A percentile compares a stretch with the other conserved stretches of the same genome.
Evolutionary conservation across 768 basidiomycete species (phyloP).

Genomic region (Exidia glandulosa): DNA sequence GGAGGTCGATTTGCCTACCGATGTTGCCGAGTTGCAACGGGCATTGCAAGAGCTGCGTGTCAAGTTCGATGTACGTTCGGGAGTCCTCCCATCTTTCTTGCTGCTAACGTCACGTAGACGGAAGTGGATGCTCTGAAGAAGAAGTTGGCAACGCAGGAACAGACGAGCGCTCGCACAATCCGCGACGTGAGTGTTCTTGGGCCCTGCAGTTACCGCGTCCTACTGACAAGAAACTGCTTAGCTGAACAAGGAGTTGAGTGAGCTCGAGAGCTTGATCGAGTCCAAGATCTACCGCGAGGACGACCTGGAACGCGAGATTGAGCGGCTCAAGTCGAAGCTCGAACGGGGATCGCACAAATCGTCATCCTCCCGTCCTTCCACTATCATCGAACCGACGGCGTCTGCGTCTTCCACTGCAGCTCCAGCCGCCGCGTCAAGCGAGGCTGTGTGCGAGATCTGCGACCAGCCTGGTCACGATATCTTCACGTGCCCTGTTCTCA

Average conservation of each 20-base stretch:
- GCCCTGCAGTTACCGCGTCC: background rate
- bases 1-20: constrained; percentile 8
- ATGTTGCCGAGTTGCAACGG: constrained; percentile 31
- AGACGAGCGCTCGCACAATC: constrained; percentile 57
- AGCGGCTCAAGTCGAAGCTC: constrained; percentile 62
- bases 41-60: constrained; percentile 36
- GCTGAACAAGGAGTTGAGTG: constrained; percentile 87
- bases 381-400: constrained; percentile 25
- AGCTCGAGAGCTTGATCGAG: constrained; percentile 89
- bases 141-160: constrained; percentile 56
- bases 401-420: constrained; percentile 15
- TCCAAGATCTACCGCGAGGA: constrained; percentile 94
- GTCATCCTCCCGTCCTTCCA: constrained; percentile 36
- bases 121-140: constrained; percentile 43
- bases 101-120: constrained; percentile 6
- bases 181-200: constrained; percentile 44
- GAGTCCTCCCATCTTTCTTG: background rate
- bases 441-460: constrained; percentile 73
- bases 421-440: constrained; percentile 8
- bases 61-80: constrained; percentile 43
- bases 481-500: constrained; percentile 69
- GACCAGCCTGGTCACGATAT: constrained; percentile 79
- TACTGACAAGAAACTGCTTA: constrained; percentile 20
- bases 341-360: constrained; percentile 44
- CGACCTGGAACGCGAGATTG: constrained; percentile 78